Percentiles rank a stretch among this genome's conserved stretches.
Conservation (phyloP, 495 filamentous ascomycete genomes). For the Glonium stellatum region DNA sequence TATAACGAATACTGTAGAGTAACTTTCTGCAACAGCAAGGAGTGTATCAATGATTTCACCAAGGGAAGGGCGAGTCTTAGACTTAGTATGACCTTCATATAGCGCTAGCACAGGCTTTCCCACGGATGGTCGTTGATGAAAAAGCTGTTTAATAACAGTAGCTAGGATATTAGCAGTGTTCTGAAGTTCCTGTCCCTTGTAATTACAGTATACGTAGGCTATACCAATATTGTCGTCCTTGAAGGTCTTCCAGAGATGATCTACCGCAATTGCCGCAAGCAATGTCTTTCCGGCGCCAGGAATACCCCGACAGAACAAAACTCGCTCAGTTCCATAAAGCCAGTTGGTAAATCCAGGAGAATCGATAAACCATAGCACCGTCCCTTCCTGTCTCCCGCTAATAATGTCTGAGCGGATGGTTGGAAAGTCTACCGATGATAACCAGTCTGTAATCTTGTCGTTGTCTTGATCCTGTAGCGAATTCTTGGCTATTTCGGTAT, state of each 20-base stretch:
- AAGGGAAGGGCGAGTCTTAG: background rate
- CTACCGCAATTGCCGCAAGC: too few relatives aligned
- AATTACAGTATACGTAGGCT: slow-evolving; percentile 41
- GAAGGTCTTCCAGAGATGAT: background rate
- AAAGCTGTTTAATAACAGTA: slow-evolving; percentile 38
- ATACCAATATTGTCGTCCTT: slow-evolving; percentile 17
- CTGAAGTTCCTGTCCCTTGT: slow-evolving; percentile 32
- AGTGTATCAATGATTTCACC: slow-evolving; percentile 29
- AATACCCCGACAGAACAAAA: too few relatives aligned
- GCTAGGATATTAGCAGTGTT: slow-evolving; percentile 30
- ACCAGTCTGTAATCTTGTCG: too few relatives aligned
- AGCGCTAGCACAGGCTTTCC: background rate
- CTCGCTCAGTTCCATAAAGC: too few relatives aligned
- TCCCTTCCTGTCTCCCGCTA: too few relatives aligned
- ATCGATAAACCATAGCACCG: too few relatives aligned
- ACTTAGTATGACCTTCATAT: background rate
- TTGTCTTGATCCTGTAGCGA: too few relatives aligned
- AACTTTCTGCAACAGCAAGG: slow-evolving; percentile 19
- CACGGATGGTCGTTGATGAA: slow-evolving; percentile 3
- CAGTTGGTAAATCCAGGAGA: too few relatives aligned
- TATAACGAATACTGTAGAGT: slow-evolving; percentile 37
- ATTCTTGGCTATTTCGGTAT: too few relatives aligned
- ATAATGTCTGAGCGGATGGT: too few relatives aligned
- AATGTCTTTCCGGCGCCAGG: too few relatives aligned
- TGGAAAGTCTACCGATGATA: too few relatives aligned